Percentiles rank a stretch among this genome's conserved stretches.
phyloP scores from a whole-genome alignment of 1,139 yeast species.

The Lodderomyces jiufengensis region DNA sequence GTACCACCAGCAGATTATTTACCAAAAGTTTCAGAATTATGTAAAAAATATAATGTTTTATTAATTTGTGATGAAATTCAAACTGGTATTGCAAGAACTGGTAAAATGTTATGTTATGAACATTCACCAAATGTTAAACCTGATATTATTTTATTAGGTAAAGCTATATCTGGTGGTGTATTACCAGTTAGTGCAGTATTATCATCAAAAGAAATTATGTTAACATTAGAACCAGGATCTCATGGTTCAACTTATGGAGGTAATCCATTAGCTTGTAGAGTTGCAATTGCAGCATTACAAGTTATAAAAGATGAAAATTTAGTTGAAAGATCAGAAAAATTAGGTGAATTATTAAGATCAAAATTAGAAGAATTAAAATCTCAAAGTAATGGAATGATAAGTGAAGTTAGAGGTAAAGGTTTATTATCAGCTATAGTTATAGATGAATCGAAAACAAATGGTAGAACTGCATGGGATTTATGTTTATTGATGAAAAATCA shows the following conservation, averaged over 20 bases:
- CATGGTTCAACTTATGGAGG: conserved; percentile 99
- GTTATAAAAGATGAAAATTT: conserved; percentile 86
- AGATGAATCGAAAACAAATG: conserved; percentile 78
- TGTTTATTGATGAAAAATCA: conserved; percentile 84
- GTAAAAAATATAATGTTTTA: conserved; percentile 79
- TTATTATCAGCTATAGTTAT: conserved; percentile 87
- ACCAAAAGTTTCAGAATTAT: conserved; percentile 65
- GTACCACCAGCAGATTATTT: conserved; percentile 88
- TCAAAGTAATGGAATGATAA: conserved; percentile 66
- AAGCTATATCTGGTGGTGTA: conserved; percentile 95
- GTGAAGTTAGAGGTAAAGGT: conserved; percentile 93
- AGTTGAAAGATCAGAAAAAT: conserved; percentile 68
- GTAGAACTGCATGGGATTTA: conserved; percentile 94
- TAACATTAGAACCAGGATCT: conserved; percentile 88
- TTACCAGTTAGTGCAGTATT: conserved; percentile 89
- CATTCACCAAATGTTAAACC: conserved; percentile 80
- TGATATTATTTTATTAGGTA: conserved; percentile 83
- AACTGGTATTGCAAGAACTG: conserved; percentile 97
- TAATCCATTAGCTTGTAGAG: conserved; percentile 91
- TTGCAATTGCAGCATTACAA: conserved; percentile 89
- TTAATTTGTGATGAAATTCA: conserved; percentile 96
- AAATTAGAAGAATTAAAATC: conserved; percentile 61
- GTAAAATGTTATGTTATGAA: conserved; percentile 87
- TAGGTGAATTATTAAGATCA: conserved; percentile 70
- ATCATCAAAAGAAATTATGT: conserved; percentile 85